Base-by-base conservation (phyloP, 1,284 basidiomycete species). In the Amylostereum chailletii region DNA sequence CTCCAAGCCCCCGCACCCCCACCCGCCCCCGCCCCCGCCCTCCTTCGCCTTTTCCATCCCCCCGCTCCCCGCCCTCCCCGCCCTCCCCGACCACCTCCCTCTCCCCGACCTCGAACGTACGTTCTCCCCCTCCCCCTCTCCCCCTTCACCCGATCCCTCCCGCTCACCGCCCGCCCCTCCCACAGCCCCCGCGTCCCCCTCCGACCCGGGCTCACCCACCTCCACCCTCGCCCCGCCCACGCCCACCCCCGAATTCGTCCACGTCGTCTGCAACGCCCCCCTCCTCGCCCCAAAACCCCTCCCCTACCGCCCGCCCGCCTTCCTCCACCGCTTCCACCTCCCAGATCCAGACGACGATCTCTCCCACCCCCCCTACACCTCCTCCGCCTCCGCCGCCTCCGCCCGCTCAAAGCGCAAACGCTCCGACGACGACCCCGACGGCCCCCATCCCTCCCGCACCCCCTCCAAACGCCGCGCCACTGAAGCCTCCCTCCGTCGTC, bases 301-400 rank as follows among this genome's bases (percentile, higher is more conserved):
- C 36, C 81, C 81, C 1, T 83, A 80, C 63, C 79, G 81, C 52
- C 81, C 80, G 4, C 81, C 82, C 26, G 78, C 75, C 0, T 82
- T 83, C 62, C 74, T 84, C 50, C 76, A 81, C 47, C 51, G 59
- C 51, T 55, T 79, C 57, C 79, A 82, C 47, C 66, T 79, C 34
- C 82, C 81, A 0, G 81, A 83, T 62, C 68, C 77, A n/a, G 80
- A 82, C 62, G 78, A 83, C 58, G 80, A 84, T 58, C 74, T 84
- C 44, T 84, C 82, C 0, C 76, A 77, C 56, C 79, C 82, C 3
- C 81, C 82, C 0, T 83, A 84, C 65, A 78, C 72, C 4, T 68
- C 68, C 51, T 61, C 65, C 19, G 19, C 82, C 0, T 83, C 83
- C 65, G 78, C 72, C 4, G 67, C 68, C 51, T 61, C 65, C 50